phyloP scores from a whole-genome alignment of 805 yeast species.

The Barnettozyma californica region DNA sequence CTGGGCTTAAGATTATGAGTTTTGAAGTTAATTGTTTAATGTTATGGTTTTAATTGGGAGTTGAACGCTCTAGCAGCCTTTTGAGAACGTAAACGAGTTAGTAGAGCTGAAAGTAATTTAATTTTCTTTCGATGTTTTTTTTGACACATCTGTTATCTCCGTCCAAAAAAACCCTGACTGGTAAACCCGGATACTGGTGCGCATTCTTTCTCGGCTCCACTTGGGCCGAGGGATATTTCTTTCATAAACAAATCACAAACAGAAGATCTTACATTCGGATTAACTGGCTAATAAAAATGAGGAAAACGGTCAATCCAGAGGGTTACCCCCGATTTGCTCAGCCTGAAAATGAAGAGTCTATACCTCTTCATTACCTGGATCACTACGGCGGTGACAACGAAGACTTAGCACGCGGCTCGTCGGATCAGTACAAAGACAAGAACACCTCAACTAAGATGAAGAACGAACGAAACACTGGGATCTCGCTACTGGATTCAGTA shows the following conservation, averaged over 20 bases:
- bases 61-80: too few relatives aligned
- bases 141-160: too few relatives aligned
- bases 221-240: too few relatives aligned
- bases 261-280: not conserved
- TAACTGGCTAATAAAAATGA: not conserved
- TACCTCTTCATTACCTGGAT: not conserved
- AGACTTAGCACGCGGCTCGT: not conserved
- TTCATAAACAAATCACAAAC: not conserved
- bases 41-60: not conserved
- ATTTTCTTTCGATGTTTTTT: too few relatives aligned
- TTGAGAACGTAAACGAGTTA: too few relatives aligned
- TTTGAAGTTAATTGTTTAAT: not conserved
- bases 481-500: not conserved
- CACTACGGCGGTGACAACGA: not conserved
- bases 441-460: not conserved
- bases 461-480: not conserved
- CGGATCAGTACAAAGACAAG: not conserved
- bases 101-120: too few relatives aligned
- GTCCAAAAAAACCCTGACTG: too few relatives aligned
- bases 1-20: slow-evolving; percentile 42
- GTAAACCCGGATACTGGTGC: too few relatives aligned
- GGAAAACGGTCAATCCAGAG: not conserved
- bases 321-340: not conserved
- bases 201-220: too few relatives aligned
- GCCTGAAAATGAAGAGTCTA: not conserved